Evolutionary conservation across 371 early-diverging fungal species (phyloP).

Genomic region (Lichtheimia ramosa): DNA sequence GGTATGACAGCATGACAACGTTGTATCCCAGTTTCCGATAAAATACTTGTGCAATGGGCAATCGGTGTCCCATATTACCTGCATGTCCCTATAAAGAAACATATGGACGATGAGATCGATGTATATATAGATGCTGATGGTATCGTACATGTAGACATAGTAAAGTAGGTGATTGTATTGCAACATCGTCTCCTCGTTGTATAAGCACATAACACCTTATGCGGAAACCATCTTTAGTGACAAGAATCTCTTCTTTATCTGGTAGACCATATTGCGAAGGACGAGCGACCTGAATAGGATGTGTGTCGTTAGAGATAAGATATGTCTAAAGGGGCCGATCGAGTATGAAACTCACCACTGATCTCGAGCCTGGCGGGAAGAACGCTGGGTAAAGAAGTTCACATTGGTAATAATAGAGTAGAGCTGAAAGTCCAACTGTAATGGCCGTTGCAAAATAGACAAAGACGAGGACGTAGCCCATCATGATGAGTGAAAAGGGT

Average conservation of each 20-base stretch:
- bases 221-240: constrained; percentile 77
- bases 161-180: constrained; percentile 71
- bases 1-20: constrained; percentile 92
- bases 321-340: background rate
- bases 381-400: constrained; percentile 46
- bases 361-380: constrained; percentile 47
- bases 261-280: constrained; percentile 73
- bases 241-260: constrained; percentile 79
- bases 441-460: constrained; percentile 15
- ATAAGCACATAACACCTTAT: constrained; percentile 82
- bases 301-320: background rate
- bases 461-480: constrained; percentile 13
- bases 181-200: constrained; percentile 53
- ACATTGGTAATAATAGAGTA: constrained; percentile 71
- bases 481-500: constrained; percentile 2
- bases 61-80: constrained; percentile 92
- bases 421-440: constrained; percentile 44
- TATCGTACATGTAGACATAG: constrained; percentile 80
- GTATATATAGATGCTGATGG: background rate
- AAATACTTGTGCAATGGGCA: constrained; percentile 88
- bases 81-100: constrained; percentile 73
- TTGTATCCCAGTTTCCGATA: constrained; percentile 71
- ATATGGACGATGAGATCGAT: background rate
- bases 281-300: constrained; percentile 55
- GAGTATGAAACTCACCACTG: constrained; percentile 23